phyloP scores from a whole-genome alignment of 139 green algal species.

The Chlamydomonas sp. region DNA sequence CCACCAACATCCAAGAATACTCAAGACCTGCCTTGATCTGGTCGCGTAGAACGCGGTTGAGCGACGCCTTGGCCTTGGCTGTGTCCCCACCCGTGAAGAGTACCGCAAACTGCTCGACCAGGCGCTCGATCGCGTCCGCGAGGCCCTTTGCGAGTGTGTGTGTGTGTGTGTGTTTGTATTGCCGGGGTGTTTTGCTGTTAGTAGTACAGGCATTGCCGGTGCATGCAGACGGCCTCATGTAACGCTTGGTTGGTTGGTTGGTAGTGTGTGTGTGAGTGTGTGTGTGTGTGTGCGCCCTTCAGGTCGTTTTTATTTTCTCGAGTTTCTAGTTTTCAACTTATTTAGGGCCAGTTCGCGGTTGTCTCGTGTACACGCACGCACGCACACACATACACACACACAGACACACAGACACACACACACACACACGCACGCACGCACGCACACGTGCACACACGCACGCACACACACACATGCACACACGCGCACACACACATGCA shows the following conservation, averaged over 20 bases:
- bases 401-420: not conserved
- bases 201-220: too few relatives aligned
- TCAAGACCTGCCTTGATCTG: conserved; percentile 19
- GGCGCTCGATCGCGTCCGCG: not conserved
- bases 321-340: not conserved
- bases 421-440: not conserved
- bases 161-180: too few relatives aligned
- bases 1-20: too few relatives aligned
- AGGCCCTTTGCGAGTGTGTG: not conserved
- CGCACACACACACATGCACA: not conserved
- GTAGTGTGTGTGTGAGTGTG: too few relatives aligned
- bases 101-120: conserved; percentile 12
- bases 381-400: not conserved
- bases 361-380: too few relatives aligned
- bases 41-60: conserved; percentile 3
- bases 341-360: too few relatives aligned
- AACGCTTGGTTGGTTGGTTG: too few relatives aligned
- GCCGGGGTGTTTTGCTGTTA: too few relatives aligned
- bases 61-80: not conserved
- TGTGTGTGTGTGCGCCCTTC: too few relatives aligned
- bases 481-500: not conserved
- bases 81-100: conserved; percentile 7
- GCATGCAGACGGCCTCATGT: too few relatives aligned
- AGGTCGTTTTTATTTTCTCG: too few relatives aligned
- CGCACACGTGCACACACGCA: not conserved